Evolutionary conservation across 2,329 filamentous ascomycete genomes (phyloP).

Genomic region (Cordyceps fumosorosea): DNA sequence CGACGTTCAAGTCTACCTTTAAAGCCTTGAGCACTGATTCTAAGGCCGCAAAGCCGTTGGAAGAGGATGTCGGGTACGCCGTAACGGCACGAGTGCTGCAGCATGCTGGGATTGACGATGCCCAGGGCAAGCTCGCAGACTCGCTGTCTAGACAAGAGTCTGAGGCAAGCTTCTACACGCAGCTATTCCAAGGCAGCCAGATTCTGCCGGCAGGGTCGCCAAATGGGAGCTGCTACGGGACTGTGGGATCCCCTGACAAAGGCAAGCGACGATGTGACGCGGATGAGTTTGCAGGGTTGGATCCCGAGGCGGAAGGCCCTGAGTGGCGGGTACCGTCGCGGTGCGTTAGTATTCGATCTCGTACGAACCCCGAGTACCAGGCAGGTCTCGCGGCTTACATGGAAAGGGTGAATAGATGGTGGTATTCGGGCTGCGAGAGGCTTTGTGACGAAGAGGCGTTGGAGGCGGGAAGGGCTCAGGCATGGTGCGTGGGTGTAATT

Average conservation of each 20-base stretch:
- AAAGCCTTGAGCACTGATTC: slow-evolving; percentile 26
- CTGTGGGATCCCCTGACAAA: neutral
- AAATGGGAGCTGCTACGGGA: neutral
- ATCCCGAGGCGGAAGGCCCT: neutral
- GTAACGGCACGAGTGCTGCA: slow-evolving; percentile 19
- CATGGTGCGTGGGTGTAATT: slow-evolving; percentile 30
- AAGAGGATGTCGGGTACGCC: slow-evolving; percentile 20
- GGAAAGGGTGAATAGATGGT: slow-evolving; percentile 18
- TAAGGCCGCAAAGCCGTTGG: slow-evolving; percentile 18
- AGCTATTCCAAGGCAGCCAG: slow-evolving; percentile 11
- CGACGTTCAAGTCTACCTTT: slow-evolving; percentile 33
- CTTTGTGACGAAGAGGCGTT: slow-evolving; percentile 27
- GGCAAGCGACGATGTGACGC: neutral
- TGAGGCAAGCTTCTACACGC: slow-evolving; percentile 3
- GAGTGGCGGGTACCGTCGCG: neutral
- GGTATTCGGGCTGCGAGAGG: slow-evolving; percentile 33
- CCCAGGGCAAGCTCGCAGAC: neutral
- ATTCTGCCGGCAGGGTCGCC: neutral
- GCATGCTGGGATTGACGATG: slow-evolving; percentile 19
- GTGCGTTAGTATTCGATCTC: neutral
- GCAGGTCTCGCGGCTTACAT: neutral
- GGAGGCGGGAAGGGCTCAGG: slow-evolving; percentile 25
- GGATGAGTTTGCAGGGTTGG: neutral
- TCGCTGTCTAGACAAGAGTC: slow-evolving; percentile 13
- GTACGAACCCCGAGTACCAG: neutral